phyloP scores from a whole-genome alignment of 2,329 filamentous ascomycete genomes.

The Rhynchosporium graminicola region DNA sequence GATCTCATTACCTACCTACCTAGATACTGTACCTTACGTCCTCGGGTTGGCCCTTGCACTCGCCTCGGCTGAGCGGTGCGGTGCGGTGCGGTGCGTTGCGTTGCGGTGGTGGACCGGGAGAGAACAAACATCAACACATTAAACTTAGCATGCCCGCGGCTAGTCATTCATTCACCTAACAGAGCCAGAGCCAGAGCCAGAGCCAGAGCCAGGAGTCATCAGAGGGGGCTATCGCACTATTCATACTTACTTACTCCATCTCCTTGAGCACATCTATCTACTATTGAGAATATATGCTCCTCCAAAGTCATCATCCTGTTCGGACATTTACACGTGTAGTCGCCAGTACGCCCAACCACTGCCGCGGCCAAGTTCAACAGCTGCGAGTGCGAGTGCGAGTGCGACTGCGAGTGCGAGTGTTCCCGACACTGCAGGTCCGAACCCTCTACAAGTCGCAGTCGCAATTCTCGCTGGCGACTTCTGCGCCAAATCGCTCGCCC shows the following conservation, averaged over 20 bases:
- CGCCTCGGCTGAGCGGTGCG: constrained; percentile 10
- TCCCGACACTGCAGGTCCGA: constrained; percentile 17
- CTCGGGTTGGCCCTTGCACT: not conserved
- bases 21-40: not conserved
- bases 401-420: not conserved
- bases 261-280: not conserved
- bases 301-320: constrained; percentile 14
- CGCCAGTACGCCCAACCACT: constrained; percentile 6
- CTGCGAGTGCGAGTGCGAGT: not conserved
- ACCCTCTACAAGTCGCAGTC: not conserved
- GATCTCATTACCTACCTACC: not conserved
- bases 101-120: not conserved
- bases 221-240: not conserved
- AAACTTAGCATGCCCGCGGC: not conserved
- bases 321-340: constrained; percentile 20
- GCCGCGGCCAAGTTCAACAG: not conserved
- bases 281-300: constrained; percentile 24
- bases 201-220: not conserved
- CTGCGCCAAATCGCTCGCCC: constrained; percentile 8
- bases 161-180: not conserved
- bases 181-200: not conserved
- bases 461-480: constrained; percentile 19
- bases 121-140: constrained; percentile 3
- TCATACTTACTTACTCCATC: not conserved
- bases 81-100: too few relatives aligned